phyloP scores from a whole-genome alignment of 805 yeast species.

The Wickerhamiella kurtzmanii region DNA sequence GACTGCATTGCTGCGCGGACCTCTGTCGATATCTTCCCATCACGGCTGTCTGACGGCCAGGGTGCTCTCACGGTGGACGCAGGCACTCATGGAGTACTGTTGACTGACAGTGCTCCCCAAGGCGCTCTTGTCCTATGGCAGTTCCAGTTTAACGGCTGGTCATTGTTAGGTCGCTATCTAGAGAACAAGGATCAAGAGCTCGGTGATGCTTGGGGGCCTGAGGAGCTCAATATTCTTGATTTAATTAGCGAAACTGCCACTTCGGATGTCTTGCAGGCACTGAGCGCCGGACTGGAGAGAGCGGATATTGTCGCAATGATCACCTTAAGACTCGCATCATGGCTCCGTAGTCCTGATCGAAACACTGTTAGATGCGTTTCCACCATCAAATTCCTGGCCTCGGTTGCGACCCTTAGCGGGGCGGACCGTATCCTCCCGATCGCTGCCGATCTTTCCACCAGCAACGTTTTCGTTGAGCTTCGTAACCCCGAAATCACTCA shows the following conservation, averaged over 20 bases:
- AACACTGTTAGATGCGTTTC: background rate
- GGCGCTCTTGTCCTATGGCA: slow-evolving; percentile 46
- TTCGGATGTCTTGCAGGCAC: slow-evolving; percentile 29
- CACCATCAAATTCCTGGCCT: slow-evolving; percentile 33
- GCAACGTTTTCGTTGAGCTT: background rate
- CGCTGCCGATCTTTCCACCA: slow-evolving; percentile 24
- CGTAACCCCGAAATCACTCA: background rate
- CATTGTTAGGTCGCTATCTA: slow-evolving; percentile 62
- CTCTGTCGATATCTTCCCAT: slow-evolving; percentile 33
- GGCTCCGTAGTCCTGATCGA: slow-evolving; percentile 9
- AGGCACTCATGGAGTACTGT: slow-evolving; percentile 58
- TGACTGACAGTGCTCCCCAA: slow-evolving; percentile 28
- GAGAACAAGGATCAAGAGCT: slow-evolving; percentile 37
- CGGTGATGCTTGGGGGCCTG: slow-evolving; percentile 24
- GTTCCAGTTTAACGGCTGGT: slow-evolving; percentile 75
- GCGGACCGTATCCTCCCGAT: slow-evolving; percentile 34
- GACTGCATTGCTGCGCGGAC: background rate
- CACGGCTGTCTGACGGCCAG: slow-evolving; percentile 37
- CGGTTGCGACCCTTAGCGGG: slow-evolving; percentile 32
- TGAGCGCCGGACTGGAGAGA: slow-evolving; percentile 35
- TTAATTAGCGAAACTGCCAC: slow-evolving; percentile 34
- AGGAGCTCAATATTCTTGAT: slow-evolving; percentile 37
- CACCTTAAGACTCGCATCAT: slow-evolving; percentile 51
- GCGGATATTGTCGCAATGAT: slow-evolving; percentile 51
- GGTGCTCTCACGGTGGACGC: slow-evolving; percentile 34